A percentile compares a stretch with the other conserved stretches of the same genome.
Conservation (phyloP, 805 yeast genomes). For the Groenewaldozyma tartarivorans region DNA sequence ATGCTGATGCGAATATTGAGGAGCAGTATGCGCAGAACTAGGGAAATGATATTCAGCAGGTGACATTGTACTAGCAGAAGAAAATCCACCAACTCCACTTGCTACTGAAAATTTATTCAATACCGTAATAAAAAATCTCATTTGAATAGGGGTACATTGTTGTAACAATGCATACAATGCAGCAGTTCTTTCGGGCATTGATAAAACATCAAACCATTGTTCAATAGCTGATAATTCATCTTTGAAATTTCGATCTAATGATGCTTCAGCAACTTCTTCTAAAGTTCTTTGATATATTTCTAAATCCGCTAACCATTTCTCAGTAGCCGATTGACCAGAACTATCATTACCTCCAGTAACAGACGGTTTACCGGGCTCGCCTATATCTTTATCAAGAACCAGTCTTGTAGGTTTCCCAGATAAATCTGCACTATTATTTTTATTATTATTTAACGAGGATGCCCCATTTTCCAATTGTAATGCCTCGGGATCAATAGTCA, state of each 20-base stretch:
- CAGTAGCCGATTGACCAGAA: constrained; percentile 20
- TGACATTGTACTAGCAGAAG: not conserved
- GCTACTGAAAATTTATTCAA: constrained; percentile 21
- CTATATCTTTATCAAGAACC: too few relatives aligned
- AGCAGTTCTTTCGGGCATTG: constrained; percentile 30
- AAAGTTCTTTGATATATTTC: constrained; percentile 24
- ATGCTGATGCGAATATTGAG: not conserved
- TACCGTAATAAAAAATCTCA: constrained; percentile 26
- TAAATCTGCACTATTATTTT: too few relatives aligned
- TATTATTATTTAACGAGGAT: too few relatives aligned
- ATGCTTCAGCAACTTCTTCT: constrained; percentile 25
- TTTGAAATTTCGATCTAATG: constrained; percentile 23
- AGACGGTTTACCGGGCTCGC: too few relatives aligned
- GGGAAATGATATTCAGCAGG: not conserved
- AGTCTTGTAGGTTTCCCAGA: too few relatives aligned
- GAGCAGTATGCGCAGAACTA: not conserved
- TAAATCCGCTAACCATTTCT: constrained; percentile 27
- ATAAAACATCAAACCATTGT: constrained; percentile 32
- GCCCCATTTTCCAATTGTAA: too few relatives aligned
- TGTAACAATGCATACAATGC: constrained; percentile 29
- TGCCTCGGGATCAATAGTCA: too few relatives aligned
- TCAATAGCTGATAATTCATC: constrained; percentile 29
- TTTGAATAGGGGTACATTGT: constrained; percentile 27
- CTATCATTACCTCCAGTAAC: constrained; percentile 3
- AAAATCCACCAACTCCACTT: not conserved